A percentile compares a stretch with the other conserved stretches of the same genome.
Evolutionary conservation across 371 early-diverging fungal species (phyloP).

Genomic region (Rhizomucor miehei): DNA sequence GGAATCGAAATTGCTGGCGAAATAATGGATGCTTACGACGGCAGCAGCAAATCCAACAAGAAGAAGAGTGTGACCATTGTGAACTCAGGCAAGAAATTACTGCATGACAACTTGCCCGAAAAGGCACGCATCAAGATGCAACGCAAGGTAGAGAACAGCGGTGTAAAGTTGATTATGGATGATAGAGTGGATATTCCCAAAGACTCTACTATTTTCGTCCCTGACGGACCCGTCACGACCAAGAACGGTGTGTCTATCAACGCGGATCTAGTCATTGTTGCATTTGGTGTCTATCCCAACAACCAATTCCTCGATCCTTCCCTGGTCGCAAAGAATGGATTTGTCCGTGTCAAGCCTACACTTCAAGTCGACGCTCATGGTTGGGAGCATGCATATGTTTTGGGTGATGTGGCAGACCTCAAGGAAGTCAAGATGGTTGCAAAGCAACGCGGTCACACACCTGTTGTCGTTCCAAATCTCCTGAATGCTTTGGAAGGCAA

Average conservation of each 20-base stretch:
- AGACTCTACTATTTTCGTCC: constrained; percentile 2
- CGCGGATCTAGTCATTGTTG: constrained; percentile 49
- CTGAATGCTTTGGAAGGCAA: constrained; percentile 23
- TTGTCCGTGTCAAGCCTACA: constrained; percentile 46
- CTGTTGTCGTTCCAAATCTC: constrained; percentile 39
- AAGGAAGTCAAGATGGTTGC: constrained; percentile 50
- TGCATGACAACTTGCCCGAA: constrained; percentile 15
- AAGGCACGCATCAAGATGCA: constrained; percentile 25
- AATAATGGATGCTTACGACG: constrained; percentile 30
- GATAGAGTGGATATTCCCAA: constrained; percentile 33
- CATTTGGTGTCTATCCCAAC: constrained; percentile 42
- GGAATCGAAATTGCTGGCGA: constrained; percentile 59
- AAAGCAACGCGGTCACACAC: constrained; percentile 36
- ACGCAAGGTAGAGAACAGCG: constrained; percentile 24
- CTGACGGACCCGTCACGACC: constrained; percentile 18
- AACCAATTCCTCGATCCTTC: constrained; percentile 19
- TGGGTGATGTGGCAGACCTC: constrained; percentile 58
- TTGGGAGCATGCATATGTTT: constrained; percentile 48
- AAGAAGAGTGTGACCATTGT: constrained; percentile 52
- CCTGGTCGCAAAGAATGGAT: constrained; percentile 13
- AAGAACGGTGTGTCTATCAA: constrained; percentile 30
- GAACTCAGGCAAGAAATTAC: constrained; percentile 23
- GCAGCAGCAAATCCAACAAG: background rate
- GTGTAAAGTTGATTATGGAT: constrained; percentile 45
- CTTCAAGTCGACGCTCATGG: constrained; percentile 48